Evolutionary conservation across 2,329 filamentous ascomycete genomes (phyloP), one percentile per base, ranked within the genome.

Genomic region (Aspergillus luchuensis): DNA sequence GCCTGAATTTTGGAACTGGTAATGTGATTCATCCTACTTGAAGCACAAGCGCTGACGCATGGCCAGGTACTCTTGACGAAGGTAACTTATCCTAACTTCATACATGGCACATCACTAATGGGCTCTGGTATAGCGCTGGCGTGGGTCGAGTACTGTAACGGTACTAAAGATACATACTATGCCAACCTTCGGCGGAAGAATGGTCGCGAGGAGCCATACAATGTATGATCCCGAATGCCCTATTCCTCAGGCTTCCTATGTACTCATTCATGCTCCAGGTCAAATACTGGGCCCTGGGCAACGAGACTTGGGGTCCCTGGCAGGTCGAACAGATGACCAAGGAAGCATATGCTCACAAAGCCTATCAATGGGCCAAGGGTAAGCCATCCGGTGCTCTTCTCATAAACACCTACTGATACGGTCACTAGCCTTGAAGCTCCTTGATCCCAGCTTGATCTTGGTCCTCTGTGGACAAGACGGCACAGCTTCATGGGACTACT

Each of bases 111-210:
- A 13, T 11, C 8, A 11, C 53, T 56, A 23, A 56, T 33, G 25
- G 25, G 5, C 11, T 11, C 7, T 38, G 8, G 8, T 23, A 52
- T 65, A 85, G 84, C 85, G 38, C 81, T 94, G 33, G 90, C 83
- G 10, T 95, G 91, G 91, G 81, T 95, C 19, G 91, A 95, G 72
- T 95, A 95, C 80, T 95, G 91, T 81, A 95, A 95, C 78, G 88
- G 87, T 2, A 85, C 84, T n/a, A 81, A 83, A 58, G 85, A 93
- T 75, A 93, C 89, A 8, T 85, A 94, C 80, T 95, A 92, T 73
- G 91, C 91, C 63, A 93, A 94, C 72, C 81, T 93, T 53, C 87
- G 91, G 33, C 84, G 91, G 11, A 83, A 89, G 68, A 89, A 95
- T 76, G 91, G 91, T 10, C 87, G 85, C 33, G 82, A 88, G 58